Evolutionary conservation across 2,329 filamentous ascomycete species (phyloP), one percentile per base, ranked within the genome.

Genomic region (Hysterium pulicare): DNA sequence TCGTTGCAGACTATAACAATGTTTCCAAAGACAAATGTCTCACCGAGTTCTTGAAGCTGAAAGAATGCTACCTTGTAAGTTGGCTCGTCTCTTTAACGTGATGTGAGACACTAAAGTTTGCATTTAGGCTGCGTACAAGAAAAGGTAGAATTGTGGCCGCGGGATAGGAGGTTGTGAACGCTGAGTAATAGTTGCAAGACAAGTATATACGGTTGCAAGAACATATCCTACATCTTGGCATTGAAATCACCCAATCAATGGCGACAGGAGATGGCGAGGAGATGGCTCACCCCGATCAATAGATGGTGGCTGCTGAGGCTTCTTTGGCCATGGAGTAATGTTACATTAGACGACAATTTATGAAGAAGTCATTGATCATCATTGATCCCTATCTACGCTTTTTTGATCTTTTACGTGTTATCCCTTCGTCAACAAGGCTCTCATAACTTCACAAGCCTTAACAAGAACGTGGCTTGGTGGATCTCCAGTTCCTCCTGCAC

Each of bases 11-110:
- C 62, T 97, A 95, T 70, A 91, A 91, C 61, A 81, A 89, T 3
- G 81, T 95, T 3, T 80, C 90, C 55, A 95, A 95, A 62, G 88
- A 96, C 62, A 93, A 93, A 74, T 98, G 93, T 61, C 76, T 77
- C 4, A 82, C 81, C 44, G 90, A 96, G 61, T 97, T 98, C 55
- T 73, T 93, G 67, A 82, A 73, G 51, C 67, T 97, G 37, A 95
- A 95, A 65, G 77, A 95, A 53, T 97, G 91, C 62, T 95, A 89
- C 61, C 59, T 94, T 59, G 90, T 95, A 74, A 57, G 78, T 52
- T 7, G 6, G 15, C 19, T 35, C 20, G 24, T 19, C 21, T 5
- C 33, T 20, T n/a, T 16, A 30, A 33, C 9, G 7, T 32, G n/a
- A 9, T 16, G 40, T 26, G 53, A 53, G 50, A 32, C 11, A 15